Percentiles rank a stretch among this genome's conserved stretches.
These are phyloP conservation scores for Plenodomus biglobosus DNA, from an alignment of 2,329 filamentous ascomycete species.

Conservation along the genomic window DNA sequence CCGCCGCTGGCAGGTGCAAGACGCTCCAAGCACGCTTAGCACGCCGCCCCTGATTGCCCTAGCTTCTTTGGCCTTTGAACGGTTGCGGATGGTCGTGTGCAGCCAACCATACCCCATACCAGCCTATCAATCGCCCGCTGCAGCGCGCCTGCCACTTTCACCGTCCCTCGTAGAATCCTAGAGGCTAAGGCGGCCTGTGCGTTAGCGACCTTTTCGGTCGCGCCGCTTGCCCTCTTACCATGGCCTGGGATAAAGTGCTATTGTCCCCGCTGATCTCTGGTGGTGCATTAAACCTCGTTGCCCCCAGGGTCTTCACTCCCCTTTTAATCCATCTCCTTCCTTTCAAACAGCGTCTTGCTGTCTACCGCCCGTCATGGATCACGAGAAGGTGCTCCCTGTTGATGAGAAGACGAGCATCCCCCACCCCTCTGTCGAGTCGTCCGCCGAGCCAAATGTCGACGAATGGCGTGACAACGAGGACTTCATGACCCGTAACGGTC, in stretches of 20 bases:
- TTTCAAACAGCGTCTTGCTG: constrained; percentile 6
- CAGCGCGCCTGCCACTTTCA: constrained; percentile 27
- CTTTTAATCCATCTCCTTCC: constrained; percentile 6
- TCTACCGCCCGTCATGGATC: constrained; percentile 28
- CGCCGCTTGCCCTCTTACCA: constrained; percentile 22
- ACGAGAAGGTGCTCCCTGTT: constrained; percentile 27
- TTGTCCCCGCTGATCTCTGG: constrained; percentile 1
- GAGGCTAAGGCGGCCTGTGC: constrained; percentile 47
- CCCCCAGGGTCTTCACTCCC: constrained; percentile 10
- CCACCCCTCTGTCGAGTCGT: constrained; percentile 16
- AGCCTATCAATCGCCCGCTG: background rate
- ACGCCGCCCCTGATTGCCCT: background rate
- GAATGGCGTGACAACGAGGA: constrained; percentile 37
- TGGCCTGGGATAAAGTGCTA: constrained; percentile 20
- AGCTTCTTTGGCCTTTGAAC: background rate
- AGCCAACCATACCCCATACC: background rate
- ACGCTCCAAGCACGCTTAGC: constrained; percentile 47
- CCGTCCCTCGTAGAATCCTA: constrained; percentile 5
- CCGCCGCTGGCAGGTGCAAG: constrained; percentile 14
- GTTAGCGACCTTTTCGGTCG: constrained; percentile 56
- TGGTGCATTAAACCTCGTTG: constrained; percentile 28
- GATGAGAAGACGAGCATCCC: constrained; percentile 32
- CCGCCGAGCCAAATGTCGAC: constrained; percentile 4
- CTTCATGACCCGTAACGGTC: constrained; percentile 42
- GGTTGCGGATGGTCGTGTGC: constrained; percentile 9